Evolutionary conservation across 192 early-diverging fungal genomes (phyloP), one percentile per base, ranked within the genome.

Genomic region (Geosiphon pyriformis): DNA sequence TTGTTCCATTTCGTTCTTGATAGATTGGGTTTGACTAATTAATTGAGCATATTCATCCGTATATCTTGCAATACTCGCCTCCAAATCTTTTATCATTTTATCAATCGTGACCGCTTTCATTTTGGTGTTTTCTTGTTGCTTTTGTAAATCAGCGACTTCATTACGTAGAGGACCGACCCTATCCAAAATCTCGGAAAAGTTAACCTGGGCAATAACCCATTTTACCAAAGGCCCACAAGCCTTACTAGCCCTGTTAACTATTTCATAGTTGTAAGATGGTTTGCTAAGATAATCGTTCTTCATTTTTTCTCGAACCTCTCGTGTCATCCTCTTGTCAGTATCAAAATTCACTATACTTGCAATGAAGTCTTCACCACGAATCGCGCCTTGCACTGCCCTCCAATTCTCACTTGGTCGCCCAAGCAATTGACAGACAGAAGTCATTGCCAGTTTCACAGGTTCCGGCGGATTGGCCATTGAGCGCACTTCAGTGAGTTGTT

Each of bases 121-220:
- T 59, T 87, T 84, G 25, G 93, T 86, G 49, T 77, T 80, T 10
- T 87, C 84, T 0, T 95, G 94, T 54, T 82, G 83, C 26, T 48
- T 56, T 79, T 98, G 91, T 46, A 99, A 81, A 59, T 88, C 74
- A 53, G 83, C 70, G 10, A 99, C 93, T 82, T 99, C 98, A 10
- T 85, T 72, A 68, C 98, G 93, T 61, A 99, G 82, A 22, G 98
- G 98, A 18, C 93, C 98, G 35, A 99, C 89, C 52, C 86, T 83
- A 74, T 98, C 94, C 59, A 99, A 71, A 59, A 99, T 99, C 56
- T 90, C 87, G 15, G 91, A 84, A 65, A 87, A 99, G 52, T 84
- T 86, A 15, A 98, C 94, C 80, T 98, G 98, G 29, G 98, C 98
- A 64, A 90, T 86, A 0, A 93, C 98, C 98, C 98, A 99, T 76